Conservation (phyloP, 2,329 filamentous ascomycete species). For the Helminthosporium solani region DNA sequence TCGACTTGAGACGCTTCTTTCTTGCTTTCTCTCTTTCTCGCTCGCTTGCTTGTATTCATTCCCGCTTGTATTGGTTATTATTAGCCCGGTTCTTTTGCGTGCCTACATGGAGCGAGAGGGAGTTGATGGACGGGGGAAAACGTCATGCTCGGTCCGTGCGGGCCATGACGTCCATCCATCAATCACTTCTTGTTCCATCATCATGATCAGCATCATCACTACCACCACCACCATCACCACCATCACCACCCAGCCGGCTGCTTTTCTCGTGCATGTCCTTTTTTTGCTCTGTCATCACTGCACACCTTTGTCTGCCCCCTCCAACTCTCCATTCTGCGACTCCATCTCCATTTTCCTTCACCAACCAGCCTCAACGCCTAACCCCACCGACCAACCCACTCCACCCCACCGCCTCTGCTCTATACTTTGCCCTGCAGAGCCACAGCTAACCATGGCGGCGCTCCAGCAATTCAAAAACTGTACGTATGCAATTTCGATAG, state of each 20-base stretch:
- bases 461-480: slow-evolving; percentile 97
- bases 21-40: no score
- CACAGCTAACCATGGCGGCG: slow-evolving; percentile 56
- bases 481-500: not conserved
- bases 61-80: no score
- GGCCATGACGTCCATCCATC: not conserved
- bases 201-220: no score
- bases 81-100: no score
- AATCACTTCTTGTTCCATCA: slow-evolving; percentile 17
- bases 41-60: not conserved
- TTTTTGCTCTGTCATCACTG: no score
- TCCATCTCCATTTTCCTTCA: no score
- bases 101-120: not conserved
- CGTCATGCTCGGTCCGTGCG: slow-evolving; percentile 13
- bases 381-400: no score
- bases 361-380: no score
- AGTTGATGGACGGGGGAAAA: slow-evolving; percentile 13
- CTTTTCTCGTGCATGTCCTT: slow-evolving; percentile 27
- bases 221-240: no score
- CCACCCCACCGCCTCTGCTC: slow-evolving; percentile 18
- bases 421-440: slow-evolving; percentile 1
- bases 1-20: no score
- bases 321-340: not conserved
- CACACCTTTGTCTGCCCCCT: not conserved
- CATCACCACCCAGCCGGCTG: no score